Evolutionary conservation across 148 eudicot species (phyloP).

Genomic region (Chenopodium quinoa): DNA sequence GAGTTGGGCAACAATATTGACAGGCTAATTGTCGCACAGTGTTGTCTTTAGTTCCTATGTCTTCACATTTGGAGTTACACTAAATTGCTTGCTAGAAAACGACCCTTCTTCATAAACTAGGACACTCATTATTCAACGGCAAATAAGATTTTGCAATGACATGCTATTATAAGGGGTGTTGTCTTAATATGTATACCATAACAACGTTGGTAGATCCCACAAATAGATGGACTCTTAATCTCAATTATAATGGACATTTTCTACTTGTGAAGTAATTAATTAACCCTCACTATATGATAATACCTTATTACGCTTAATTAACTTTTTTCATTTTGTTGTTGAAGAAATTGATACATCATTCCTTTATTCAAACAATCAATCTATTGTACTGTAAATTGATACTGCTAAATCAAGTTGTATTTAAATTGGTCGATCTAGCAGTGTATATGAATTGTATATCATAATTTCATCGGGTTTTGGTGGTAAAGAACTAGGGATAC

Average conservation of each 20-base stretch:
- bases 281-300: too few relatives aligned
- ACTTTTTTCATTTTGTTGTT: too few relatives aligned
- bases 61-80: slow-evolving; percentile 5
- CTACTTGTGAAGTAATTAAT: not conserved
- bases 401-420: too few relatives aligned
- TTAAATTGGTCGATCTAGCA: too few relatives aligned
- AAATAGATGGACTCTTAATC: not conserved
- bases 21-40: not conserved
- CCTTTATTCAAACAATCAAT: too few relatives aligned
- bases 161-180: not conserved
- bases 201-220: slow-evolving; percentile 10
- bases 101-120: not conserved
- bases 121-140: not conserved
- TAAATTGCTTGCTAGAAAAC: not conserved
- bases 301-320: not conserved
- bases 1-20: not conserved
- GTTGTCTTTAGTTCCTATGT: not conserved
- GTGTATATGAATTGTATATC: too few relatives aligned
- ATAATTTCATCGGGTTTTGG: too few relatives aligned
- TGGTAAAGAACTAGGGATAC: too few relatives aligned
- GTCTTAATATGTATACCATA: not conserved
- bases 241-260: not conserved
- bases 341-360: too few relatives aligned
- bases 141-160: not conserved
- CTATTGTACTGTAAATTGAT: too few relatives aligned